Evolutionary conservation across 1,284 basidiomycete genomes (phyloP).

Genomic region (Pseudozyma thailandica): DNA sequence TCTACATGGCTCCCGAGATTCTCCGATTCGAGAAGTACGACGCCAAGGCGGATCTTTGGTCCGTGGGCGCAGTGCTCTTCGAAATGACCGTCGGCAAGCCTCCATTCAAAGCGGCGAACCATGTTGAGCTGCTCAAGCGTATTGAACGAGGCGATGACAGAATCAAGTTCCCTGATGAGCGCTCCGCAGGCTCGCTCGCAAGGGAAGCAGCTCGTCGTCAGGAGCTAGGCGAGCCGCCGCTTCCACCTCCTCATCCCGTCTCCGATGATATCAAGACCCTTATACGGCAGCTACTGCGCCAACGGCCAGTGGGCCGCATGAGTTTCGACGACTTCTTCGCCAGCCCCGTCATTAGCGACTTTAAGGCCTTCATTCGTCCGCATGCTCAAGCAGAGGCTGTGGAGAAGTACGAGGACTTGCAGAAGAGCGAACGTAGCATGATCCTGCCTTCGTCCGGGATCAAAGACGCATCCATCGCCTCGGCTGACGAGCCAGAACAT

Average conservation of each 20-base stretch:
- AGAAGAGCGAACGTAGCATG: constrained; percentile 38
- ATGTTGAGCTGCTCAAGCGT: constrained; percentile 92
- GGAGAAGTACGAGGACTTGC: constrained; percentile 41
- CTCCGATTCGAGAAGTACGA: constrained; percentile 97
- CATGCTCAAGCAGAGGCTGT: constrained; percentile 38
- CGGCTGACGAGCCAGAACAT: constrained; percentile 4
- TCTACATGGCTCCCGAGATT: constrained; percentile 99
- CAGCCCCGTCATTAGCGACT: constrained; percentile 47
- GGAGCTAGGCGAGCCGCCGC: constrained; percentile 55
- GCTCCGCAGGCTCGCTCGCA: constrained; percentile 56
- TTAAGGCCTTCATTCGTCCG: constrained; percentile 44
- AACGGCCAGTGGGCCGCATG: constrained; percentile 84
- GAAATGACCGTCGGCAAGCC: constrained; percentile 94
- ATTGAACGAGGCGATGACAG: constrained; percentile 82
- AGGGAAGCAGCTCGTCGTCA: constrained; percentile 56
- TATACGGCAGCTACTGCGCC: constrained; percentile 83
- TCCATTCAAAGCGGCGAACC: constrained; percentile 93
- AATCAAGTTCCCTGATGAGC: constrained; percentile 82
- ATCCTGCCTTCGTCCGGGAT: constrained; percentile 33
- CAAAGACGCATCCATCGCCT: constrained; percentile 18
- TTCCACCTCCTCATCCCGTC: constrained; percentile 71
- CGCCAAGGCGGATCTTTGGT: constrained; percentile 97
- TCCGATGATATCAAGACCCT: constrained; percentile 87
- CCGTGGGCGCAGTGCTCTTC: constrained; percentile 93
- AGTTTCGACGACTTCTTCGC: constrained; percentile 93